These are phyloP conservation scores for Lindgomyces ingoldianus DNA, from an alignment of 495 filamentous ascomycete species.

Conservation along the genomic window DNA sequence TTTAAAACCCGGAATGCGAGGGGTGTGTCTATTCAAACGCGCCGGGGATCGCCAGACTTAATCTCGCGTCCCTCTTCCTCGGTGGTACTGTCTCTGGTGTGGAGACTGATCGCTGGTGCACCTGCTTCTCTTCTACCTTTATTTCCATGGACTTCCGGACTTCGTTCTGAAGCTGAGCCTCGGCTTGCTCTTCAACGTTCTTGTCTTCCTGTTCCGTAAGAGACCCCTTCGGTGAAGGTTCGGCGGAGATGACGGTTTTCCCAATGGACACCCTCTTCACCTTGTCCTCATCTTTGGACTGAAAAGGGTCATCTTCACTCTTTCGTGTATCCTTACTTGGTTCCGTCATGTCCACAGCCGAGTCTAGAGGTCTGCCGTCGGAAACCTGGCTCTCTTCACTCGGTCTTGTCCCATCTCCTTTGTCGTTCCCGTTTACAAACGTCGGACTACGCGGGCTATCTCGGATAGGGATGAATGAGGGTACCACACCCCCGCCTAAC, in stretches of 20 bases:
- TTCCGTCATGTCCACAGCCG: conserved; percentile 33
- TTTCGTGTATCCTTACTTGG: conserved; percentile 1
- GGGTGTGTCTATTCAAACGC: conserved; percentile 25
- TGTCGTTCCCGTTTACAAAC: conserved; percentile 15
- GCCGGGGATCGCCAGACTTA: conserved; percentile 37
- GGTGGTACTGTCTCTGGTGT: background rate
- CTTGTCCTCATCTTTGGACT: conserved; percentile 5
- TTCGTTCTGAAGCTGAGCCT: conserved; percentile 32
- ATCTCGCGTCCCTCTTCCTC: conserved; percentile 30
- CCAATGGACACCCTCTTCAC: conserved; percentile 37
- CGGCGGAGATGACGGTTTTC: conserved; percentile 31
- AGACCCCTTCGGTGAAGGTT: background rate
- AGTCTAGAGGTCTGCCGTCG: conserved; percentile 17
- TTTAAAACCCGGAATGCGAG: background rate
- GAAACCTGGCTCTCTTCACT: conserved; percentile 30
- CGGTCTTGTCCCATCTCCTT: conserved; percentile 15
- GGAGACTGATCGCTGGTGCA: conserved; percentile 7
- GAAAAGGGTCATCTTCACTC: conserved; percentile 35
- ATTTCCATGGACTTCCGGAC: conserved; percentile 22
- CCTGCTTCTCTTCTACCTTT: background rate
- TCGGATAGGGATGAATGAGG: conserved; percentile 49
- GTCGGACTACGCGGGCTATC: conserved; percentile 40
- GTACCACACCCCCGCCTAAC: conserved; percentile 85
- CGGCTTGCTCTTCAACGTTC: conserved; percentile 23
- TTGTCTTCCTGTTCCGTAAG: conserved; percentile 24